Evolutionary conservation across 345 rosid genomes (phyloP).

Genomic region (Mercurialis annua): DNA sequence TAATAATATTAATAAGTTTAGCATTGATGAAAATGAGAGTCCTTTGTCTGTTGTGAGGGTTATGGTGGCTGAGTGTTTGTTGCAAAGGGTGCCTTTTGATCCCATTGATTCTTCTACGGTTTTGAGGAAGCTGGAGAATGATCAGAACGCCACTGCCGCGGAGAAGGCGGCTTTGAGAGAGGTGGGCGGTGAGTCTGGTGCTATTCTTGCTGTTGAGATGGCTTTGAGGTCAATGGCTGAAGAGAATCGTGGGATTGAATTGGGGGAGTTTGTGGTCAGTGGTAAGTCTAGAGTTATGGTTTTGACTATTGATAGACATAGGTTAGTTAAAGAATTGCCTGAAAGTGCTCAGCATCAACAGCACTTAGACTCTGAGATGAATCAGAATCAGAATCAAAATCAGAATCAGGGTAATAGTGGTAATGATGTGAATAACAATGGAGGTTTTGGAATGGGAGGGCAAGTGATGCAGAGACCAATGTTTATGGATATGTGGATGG

Average conservation of each 20-base stretch:
- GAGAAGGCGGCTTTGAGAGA: slow-evolving; percentile 81
- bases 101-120: slow-evolving; percentile 77
- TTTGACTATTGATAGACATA: slow-evolving; percentile 64
- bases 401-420: slow-evolving; percentile 10
- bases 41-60: slow-evolving; percentile 70
- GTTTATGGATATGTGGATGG: slow-evolving; percentile 62
- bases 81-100: slow-evolving; percentile 73
- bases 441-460: slow-evolving; percentile 39
- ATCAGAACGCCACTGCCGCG: slow-evolving; percentile 51
- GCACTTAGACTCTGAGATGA: slow-evolving; percentile 31
- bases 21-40: slow-evolving; percentile 43
- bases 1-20: neutral
- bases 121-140: slow-evolving; percentile 87
- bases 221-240: slow-evolving; percentile 84
- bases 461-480: slow-evolving; percentile 36
- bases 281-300: slow-evolving; percentile 90
- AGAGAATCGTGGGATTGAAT: slow-evolving; percentile 73
- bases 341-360: slow-evolving; percentile 48
- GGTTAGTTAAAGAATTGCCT: slow-evolving; percentile 69
- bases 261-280: slow-evolving; percentile 77
- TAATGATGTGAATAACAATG: slow-evolving; percentile 28
- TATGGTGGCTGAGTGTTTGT: slow-evolving; percentile 82
- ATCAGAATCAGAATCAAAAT: slow-evolving; percentile 16
- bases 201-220: slow-evolving; percentile 72
- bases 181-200: slow-evolving; percentile 79